Percentiles rank a stretch among this genome's conserved stretches.
phyloP scores from a whole-genome alignment of 805 yeast species.

The Candida broadrunensis region DNA sequence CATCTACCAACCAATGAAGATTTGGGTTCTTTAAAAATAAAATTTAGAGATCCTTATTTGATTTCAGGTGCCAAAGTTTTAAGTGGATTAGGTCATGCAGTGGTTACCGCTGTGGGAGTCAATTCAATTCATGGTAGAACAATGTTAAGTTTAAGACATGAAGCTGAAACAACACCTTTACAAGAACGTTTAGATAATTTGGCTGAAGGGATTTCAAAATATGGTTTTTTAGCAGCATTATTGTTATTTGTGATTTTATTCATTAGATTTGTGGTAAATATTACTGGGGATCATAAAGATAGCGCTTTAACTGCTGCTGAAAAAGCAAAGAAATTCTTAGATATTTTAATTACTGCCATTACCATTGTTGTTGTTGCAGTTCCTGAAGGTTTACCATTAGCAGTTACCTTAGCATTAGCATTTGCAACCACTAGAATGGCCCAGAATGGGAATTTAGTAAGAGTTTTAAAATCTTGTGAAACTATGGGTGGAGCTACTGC shows the following conservation, averaged over 20 bases:
- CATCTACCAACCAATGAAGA: constrained; percentile 29
- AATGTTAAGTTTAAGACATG: constrained; percentile 73
- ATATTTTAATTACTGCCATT: constrained; percentile 85
- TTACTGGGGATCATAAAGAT: constrained; percentile 51
- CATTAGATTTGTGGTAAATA: constrained; percentile 64
- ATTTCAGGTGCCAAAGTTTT: constrained; percentile 89
- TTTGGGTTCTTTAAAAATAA: constrained; percentile 37
- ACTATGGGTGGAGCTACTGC: constrained; percentile 99
- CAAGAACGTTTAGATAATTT: constrained; percentile 76
- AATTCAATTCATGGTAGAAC: constrained; percentile 91
- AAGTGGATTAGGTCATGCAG: constrained; percentile 80
- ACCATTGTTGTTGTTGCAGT: constrained; percentile 96
- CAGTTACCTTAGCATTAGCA: constrained; percentile 94
- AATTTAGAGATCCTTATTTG: constrained; percentile 72
- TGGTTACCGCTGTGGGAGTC: constrained; percentile 88
- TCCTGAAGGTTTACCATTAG: constrained; percentile 98
- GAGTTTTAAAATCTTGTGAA: constrained; percentile 91
- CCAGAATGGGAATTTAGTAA: constrained; percentile 91
- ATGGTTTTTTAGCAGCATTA: constrained; percentile 83
- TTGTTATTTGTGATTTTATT: constrained; percentile 78
- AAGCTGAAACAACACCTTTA: constrained; percentile 83
- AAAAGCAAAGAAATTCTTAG: constrained; percentile 81
- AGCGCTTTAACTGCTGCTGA: constrained; percentile 53
- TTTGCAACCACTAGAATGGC: constrained; percentile 99
- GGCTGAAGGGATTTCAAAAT: constrained; percentile 94